Evolutionary conservation across 1,284 basidiomycete genomes (phyloP).

Genomic region (Ganoderma boninense): DNA sequence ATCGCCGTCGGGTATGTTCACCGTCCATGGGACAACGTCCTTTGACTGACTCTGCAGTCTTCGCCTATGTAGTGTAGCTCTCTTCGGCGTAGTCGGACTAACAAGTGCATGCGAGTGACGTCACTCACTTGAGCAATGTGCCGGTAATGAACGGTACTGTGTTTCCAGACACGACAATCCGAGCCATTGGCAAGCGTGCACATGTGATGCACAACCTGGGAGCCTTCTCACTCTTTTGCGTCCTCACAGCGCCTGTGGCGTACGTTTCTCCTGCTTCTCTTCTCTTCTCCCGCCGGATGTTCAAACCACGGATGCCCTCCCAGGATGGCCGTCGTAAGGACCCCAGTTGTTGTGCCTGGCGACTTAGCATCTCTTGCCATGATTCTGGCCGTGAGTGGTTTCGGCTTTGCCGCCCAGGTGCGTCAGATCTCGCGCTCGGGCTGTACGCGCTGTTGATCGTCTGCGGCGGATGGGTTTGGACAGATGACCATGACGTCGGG

Average conservation of each 20-base stretch:
- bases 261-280: constrained; percentile 36
- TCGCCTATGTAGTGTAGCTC: constrained; percentile 50
- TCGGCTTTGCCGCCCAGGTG: constrained; percentile 68
- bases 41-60: not conserved
- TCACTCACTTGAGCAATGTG: too few species aligned
- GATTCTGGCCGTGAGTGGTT: constrained; percentile 56
- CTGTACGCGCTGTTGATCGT: not conserved
- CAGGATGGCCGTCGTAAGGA: constrained; percentile 53
- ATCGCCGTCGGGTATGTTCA: constrained; percentile 44
- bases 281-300: not conserved
- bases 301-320: not conserved
- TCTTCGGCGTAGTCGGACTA: constrained; percentile 66
- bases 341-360: constrained; percentile 56
- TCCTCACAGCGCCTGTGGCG: constrained; percentile 60
- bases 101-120: constrained; percentile 61
- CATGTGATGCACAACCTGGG: constrained; percentile 75
- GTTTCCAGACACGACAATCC: constrained; percentile 64
- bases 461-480: not conserved
- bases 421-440: not conserved
- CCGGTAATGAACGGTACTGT: not conserved
- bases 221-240: constrained; percentile 70
- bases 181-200: constrained; percentile 76
- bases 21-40: not conserved
- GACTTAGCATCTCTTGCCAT: constrained; percentile 51
- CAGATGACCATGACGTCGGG: constrained; percentile 67